Conservation (phyloP, 2,329 filamentous ascomycete species). For the Aspergillus fischeri region DNA sequence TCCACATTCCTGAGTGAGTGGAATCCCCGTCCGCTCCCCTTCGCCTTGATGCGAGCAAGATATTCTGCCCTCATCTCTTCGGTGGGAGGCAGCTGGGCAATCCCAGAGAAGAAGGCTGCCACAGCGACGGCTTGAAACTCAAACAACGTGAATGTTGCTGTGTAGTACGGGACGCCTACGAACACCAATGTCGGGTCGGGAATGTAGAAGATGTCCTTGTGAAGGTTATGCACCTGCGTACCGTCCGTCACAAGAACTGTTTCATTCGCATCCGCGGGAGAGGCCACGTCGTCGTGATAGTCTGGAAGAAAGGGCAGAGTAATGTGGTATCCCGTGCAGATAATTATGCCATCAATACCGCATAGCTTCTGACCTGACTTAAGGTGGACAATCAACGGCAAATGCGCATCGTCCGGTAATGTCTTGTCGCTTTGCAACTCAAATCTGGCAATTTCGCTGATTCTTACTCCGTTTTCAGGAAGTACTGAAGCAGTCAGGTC, state of each 20-base stretch:
- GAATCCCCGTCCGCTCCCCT: slow-evolving; percentile 32
- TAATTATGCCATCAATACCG: slow-evolving; percentile 58
- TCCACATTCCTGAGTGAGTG: slow-evolving; percentile 36
- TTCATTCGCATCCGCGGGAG: slow-evolving; percentile 48
- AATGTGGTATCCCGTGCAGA: slow-evolving; percentile 67
- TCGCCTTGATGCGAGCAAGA: slow-evolving; percentile 15
- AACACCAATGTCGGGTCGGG: slow-evolving; percentile 61
- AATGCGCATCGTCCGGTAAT: slow-evolving; percentile 26
- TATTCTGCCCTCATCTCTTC: slow-evolving; percentile 38
- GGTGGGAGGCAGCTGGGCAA: slow-evolving; percentile 44
- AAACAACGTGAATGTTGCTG: slow-evolving; percentile 65
- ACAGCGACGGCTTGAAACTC: slow-evolving; percentile 65
- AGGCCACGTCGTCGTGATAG: slow-evolving; percentile 45
- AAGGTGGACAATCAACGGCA: slow-evolving; percentile 51
- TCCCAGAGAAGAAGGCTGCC: slow-evolving; percentile 54
- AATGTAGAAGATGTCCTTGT: slow-evolving; percentile 70
- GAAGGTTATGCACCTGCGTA: slow-evolving; percentile 60
- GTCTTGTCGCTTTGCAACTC: slow-evolving; percentile 15
- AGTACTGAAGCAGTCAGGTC: slow-evolving; percentile 54
- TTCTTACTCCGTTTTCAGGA: slow-evolving; percentile 49
- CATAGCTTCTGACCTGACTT: slow-evolving; percentile 51
- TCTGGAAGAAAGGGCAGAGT: slow-evolving; percentile 61
- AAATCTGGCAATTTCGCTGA: slow-evolving; percentile 52
- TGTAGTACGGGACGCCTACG: slow-evolving; percentile 62
- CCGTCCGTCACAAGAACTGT: slow-evolving; percentile 60